These are phyloP conservation scores for Phytophthora agathidicida DNA, from an alignment of 352 stramenopile species.

Conservation along the genomic window DNA sequence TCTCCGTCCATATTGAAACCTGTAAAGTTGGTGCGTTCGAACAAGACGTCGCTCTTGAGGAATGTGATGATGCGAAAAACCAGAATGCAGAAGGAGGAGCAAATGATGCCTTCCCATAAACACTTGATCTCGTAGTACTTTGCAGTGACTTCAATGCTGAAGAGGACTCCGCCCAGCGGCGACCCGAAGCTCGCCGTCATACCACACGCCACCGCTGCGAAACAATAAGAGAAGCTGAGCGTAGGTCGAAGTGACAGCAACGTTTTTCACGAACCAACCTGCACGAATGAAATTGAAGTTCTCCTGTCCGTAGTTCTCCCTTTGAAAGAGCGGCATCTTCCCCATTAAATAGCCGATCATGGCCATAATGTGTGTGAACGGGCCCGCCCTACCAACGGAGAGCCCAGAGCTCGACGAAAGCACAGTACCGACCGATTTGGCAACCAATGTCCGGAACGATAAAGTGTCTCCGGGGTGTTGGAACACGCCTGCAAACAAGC, in stretches of 20 bases:
- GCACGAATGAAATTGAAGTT: slow-evolving; percentile 76
- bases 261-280: slow-evolving; percentile 38
- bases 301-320: slow-evolving; percentile 68
- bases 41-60: slow-evolving; percentile 73
- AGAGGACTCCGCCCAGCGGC: slow-evolving; percentile 76
- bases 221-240: not conserved
- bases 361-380: slow-evolving; percentile 77
- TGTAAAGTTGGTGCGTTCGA: slow-evolving; percentile 77
- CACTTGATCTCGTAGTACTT: slow-evolving; percentile 88
- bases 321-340: slow-evolving; percentile 70
- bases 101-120: slow-evolving; percentile 85
- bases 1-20: slow-evolving; percentile 85
- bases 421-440: slow-evolving; percentile 68
- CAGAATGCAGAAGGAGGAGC: slow-evolving; percentile 78
- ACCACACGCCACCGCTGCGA: slow-evolving; percentile 66
- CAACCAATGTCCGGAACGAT: slow-evolving; percentile 70
- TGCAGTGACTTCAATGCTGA: slow-evolving; percentile 83
- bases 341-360: slow-evolving; percentile 76
- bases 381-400: slow-evolving; percentile 70
- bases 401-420: slow-evolving; percentile 67
- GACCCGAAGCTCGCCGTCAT: slow-evolving; percentile 86
- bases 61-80: slow-evolving; percentile 82
- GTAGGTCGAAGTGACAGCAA: too few species aligned
- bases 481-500: slow-evolving; percentile 74
- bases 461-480: slow-evolving; percentile 73